A percentile compares a stretch with the other conserved stretches of the same genome.
Conservation (phyloP, 257 asterid genomes). For the Solanum boliviense region DNA sequence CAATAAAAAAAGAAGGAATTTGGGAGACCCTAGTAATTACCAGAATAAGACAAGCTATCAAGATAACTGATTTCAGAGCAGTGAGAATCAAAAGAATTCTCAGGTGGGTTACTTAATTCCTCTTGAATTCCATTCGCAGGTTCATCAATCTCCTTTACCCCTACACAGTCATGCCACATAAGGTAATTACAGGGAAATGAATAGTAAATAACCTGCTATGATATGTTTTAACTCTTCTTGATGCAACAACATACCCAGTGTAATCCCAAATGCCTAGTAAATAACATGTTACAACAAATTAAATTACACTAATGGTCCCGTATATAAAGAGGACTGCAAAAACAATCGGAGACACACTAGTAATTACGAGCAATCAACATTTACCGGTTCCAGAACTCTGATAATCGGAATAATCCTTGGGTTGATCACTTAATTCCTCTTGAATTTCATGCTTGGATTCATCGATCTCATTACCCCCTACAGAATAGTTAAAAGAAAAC, state of each 20-base stretch:
- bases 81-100: background rate
- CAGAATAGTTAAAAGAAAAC: background rate
- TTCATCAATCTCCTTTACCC: background rate
- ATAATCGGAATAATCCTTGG: background rate
- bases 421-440: background rate
- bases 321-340: background rate
- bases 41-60: constrained; percentile 32
- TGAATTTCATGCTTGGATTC: background rate
- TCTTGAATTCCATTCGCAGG: background rate
- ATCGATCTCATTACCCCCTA: background rate
- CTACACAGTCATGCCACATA: background rate
- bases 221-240: background rate
- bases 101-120: background rate
- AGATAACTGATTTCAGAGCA: constrained; percentile 17
- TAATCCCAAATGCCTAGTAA: background rate
- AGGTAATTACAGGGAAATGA: background rate
- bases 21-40: constrained; percentile 20
- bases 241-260: background rate
- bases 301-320: background rate
- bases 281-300: background rate
- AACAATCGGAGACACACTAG: background rate
- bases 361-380: constrained; percentile 43
- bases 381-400: constrained; percentile 14
- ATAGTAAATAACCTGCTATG: background rate
- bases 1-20: background rate